Base-by-base conservation (phyloP, 2,329 filamentous ascomycete genomes). In the Trichophaea hybrida region DNA sequence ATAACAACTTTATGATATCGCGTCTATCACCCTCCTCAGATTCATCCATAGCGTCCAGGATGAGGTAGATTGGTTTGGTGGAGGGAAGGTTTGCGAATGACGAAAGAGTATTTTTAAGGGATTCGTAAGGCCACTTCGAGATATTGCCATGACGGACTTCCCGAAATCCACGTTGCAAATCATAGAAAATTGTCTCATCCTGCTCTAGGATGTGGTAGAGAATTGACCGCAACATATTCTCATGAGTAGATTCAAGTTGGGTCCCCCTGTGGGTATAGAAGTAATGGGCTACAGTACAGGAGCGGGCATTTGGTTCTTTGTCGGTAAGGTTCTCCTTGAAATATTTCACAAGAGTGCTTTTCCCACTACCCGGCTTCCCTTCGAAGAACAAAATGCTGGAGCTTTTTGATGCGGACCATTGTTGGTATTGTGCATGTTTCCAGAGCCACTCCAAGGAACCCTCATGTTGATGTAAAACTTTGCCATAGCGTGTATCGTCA, bases 291-390 rank as follows among this genome's bases (percentile, higher is more conserved):
- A 55, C 10, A 31, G 34, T 55, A 49, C 12, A 2, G 2, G 44
- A 49, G 7, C 12, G 10, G 12, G 44, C n/a, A 38, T 40, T 13
- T 24, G 44, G 44, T 24, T 15, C 44, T 17, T 24, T 52, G 24
- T 46, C 33, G 1, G 24, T 10, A 12, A 49, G 43, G 13, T 57
- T 46, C 6, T 49, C 32, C 17, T 33, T 33, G 37, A 46, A 57
- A 37, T 57, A 57, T 49, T 31, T 34, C 32, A 35, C 33, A 17
- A 57, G 24, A 10, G 55, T 57, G 33, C 55, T 57, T 57, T 57
- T 57, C 8, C 55, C 55, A 37, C 43, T 57, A 17, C 55, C 43
- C 8, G 55, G 55, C 35, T 57, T 57, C 10, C 55, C 55, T 32
- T 57, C 55, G 33, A 57, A 4, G 13, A 15, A 24, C 6, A 57